Evolutionary conservation across 1,284 basidiomycete genomes (phyloP).

Genomic region (Fomitopsis schrenkii): DNA sequence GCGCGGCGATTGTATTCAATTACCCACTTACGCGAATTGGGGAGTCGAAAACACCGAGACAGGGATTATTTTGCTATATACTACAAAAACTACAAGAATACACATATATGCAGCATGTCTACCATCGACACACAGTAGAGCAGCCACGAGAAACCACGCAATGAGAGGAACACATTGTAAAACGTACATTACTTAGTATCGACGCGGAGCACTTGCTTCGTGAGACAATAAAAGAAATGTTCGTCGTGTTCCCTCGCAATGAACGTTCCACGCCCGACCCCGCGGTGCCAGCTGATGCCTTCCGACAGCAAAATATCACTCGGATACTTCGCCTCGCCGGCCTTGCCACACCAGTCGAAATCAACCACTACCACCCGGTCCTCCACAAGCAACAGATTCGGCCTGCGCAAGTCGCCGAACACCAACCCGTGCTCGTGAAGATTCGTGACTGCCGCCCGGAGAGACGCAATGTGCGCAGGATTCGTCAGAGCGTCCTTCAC

Average conservation of each 20-base stretch:
- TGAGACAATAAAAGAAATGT: background rate
- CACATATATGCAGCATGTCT: too few species aligned
- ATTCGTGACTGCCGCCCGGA: slow-evolving; percentile 7
- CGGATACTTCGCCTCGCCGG: slow-evolving; percentile 11
- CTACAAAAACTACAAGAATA: too few species aligned
- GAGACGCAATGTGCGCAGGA: background rate
- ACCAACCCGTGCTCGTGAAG: slow-evolving; percentile 17
- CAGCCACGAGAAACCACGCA: too few species aligned
- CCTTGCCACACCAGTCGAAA: slow-evolving; percentile 23
- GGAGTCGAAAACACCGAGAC: too few species aligned
- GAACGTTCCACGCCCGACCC: slow-evolving; percentile 4
- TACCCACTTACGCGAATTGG: too few species aligned
- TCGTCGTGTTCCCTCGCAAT: slow-evolving; percentile 9
- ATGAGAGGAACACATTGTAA: too few species aligned
- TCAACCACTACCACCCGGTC: slow-evolving; percentile 18
- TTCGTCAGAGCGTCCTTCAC: background rate
- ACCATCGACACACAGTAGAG: too few species aligned
- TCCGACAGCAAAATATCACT: background rate
- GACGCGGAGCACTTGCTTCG: background rate
- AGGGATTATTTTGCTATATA: too few species aligned
- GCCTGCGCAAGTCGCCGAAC: slow-evolving; percentile 19
- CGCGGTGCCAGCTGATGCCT: slow-evolving; percentile 1
- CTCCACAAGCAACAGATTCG: slow-evolving; percentile 16
- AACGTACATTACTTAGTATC: too few species aligned
- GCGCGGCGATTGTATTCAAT: too few species aligned